phyloP scores from a whole-genome alignment of 192 early-diverging fungal genomes.

The Entomortierella parvispora region DNA sequence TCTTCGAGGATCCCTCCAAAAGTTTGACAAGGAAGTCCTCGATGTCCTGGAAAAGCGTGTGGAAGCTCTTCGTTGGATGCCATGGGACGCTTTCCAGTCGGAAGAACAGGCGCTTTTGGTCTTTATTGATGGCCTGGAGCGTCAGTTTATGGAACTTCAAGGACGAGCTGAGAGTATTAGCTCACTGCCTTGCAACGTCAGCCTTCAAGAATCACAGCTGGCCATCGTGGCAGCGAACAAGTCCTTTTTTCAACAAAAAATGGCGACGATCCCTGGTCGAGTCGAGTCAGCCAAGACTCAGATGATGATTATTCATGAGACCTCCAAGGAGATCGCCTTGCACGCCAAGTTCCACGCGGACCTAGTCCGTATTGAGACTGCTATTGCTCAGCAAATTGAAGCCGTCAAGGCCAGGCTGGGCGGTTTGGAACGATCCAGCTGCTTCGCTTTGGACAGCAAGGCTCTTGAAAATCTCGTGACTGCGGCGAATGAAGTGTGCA shows the following conservation, averaged over 20 bases:
- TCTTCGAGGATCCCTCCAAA: constrained; percentile 1
- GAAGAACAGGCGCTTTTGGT: constrained; percentile 33
- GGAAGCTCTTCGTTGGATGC: constrained; percentile 47
- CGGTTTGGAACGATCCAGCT: constrained; percentile 48
- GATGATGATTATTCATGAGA: constrained; percentile 38
- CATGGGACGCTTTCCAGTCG: constrained; percentile 45
- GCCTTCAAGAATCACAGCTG: constrained; percentile 5
- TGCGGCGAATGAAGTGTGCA: constrained; percentile 31
- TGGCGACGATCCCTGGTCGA: constrained; percentile 19
- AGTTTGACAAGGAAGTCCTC: constrained; percentile 38
- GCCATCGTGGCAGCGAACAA: constrained; percentile 29
- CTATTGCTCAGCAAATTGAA: constrained; percentile 49
- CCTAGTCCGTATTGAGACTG: constrained; percentile 44
- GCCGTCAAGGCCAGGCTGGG: constrained; percentile 40
- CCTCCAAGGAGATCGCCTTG: constrained; percentile 47
- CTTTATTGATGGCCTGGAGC: constrained; percentile 21
- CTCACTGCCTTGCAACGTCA: not conserved
- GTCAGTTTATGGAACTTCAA: constrained; percentile 14
- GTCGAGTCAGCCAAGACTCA: constrained; percentile 26
- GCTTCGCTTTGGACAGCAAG: constrained; percentile 46
- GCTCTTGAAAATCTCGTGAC: constrained; percentile 32
- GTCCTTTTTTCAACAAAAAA: constrained; percentile 22
- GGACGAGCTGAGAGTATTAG: constrained; percentile 7
- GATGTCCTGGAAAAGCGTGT: constrained; percentile 37
- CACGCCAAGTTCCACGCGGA: constrained; percentile 52